phyloP scores from a whole-genome alignment of 257 asterid species.

The Echites panduratus region DNA sequence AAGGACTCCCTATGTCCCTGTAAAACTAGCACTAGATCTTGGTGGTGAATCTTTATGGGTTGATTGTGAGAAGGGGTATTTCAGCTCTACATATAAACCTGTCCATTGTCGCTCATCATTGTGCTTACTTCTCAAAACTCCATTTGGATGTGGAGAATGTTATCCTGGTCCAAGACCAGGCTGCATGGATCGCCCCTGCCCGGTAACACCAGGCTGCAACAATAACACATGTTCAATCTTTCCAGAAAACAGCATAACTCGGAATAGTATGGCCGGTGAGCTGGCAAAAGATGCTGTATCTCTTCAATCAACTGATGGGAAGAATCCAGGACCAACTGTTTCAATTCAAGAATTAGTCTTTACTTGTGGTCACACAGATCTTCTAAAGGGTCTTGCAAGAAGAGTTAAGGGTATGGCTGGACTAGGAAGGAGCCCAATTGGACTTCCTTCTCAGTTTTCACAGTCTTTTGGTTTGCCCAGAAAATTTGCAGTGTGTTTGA shows the following conservation, averaged over 20 bases:
- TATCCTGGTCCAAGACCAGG: constrained; percentile 5
- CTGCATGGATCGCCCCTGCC: constrained; percentile 7
- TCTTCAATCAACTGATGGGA: constrained; percentile 17
- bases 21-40: constrained; percentile 8
- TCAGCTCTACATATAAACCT: constrained; percentile 9
- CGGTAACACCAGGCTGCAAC: constrained; percentile 1
- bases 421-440: constrained; percentile 11
- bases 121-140: constrained; percentile 2
- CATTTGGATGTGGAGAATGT: constrained; percentile 8
- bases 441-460: constrained; percentile 15
- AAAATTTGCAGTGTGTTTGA: constrained; percentile 13
- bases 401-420: constrained; percentile 25
- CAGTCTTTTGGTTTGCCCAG: constrained; percentile 4
- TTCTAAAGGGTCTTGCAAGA: constrained; percentile 13
- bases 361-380: background rate
- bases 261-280: background rate
- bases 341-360: background rate
- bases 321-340: constrained; percentile 17
- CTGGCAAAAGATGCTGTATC: constrained; percentile 18
- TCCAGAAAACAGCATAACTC: constrained; percentile 9
- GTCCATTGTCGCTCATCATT: constrained; percentile 3
- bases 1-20: constrained; percentile 19
- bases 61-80: constrained; percentile 8
- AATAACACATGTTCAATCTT: constrained; percentile 6
- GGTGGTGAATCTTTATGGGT: constrained; percentile 17